A percentile compares a stretch with the other conserved stretches of the same genome.
phyloP scores from a whole-genome alignment of 768 basidiomycete species.

The Lactifluus hygrophoroides region DNA sequence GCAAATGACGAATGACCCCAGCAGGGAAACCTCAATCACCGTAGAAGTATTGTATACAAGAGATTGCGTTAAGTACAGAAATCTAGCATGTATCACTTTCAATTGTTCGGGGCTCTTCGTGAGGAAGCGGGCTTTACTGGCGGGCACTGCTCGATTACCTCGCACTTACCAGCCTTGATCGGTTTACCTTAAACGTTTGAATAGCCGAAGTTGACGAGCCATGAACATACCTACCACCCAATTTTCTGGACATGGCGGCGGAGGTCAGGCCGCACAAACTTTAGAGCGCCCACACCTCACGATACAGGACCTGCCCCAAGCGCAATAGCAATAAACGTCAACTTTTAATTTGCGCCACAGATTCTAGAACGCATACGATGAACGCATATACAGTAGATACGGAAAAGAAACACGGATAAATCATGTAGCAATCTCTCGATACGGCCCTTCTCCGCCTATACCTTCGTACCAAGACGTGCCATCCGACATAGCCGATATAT shows the following conservation, averaged over 20 bases:
- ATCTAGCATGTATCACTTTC: neutral
- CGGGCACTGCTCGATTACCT: neutral
- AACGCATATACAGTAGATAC: neutral
- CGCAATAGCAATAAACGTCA: neutral
- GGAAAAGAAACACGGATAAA: neutral
- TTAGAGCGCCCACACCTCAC: neutral
- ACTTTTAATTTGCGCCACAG: neutral
- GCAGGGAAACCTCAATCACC: neutral
- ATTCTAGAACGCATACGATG: neutral
- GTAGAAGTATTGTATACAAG: neutral
- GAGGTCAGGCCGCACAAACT: neutral
- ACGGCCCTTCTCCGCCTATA: constrained; percentile 68
- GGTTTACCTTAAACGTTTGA: too few relatives aligned
- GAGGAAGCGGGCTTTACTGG: neutral
- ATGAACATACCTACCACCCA: neutral
- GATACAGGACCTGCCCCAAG: neutral
- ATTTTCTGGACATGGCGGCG: neutral
- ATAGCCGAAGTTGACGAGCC: neutral
- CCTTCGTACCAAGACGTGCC: constrained; percentile 84
- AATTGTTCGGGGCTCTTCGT: neutral
- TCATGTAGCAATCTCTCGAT: constrained; percentile 30
- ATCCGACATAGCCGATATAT: constrained; percentile 76
- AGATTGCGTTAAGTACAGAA: neutral
- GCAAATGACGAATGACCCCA: neutral
- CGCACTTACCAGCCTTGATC: too few relatives aligned